Percentiles rank a stretch among this genome's conserved stretches.
These are phyloP conservation scores for Floccularia luteovirens DNA, from an alignment of 768 basidiomycete genomes.

Conservation along the genomic window DNA sequence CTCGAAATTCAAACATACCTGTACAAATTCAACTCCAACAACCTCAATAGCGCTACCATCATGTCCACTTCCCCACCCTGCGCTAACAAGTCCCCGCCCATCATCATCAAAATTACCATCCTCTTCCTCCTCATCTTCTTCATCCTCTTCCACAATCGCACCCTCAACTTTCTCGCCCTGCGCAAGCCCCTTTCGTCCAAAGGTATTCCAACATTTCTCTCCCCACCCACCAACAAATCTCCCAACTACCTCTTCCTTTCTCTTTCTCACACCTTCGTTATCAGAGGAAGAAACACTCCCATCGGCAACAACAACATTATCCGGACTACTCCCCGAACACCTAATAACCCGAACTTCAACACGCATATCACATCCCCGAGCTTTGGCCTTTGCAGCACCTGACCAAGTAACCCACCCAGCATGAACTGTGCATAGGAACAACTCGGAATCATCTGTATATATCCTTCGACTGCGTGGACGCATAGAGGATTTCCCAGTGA, in stretches of 20 bases:
- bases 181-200: slow-evolving; percentile 15
- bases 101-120: slow-evolving; percentile 39
- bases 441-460: slow-evolving; percentile 74
- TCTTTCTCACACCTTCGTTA: background rate
- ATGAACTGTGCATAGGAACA: slow-evolving; percentile 64
- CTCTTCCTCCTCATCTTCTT: slow-evolving; percentile 21
- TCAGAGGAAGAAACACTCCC: too few relatives aligned
- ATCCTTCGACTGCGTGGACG: slow-evolving; percentile 29
- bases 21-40: slow-evolving; percentile 51
- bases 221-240: slow-evolving; percentile 29
- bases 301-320: background rate
- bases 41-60: slow-evolving; percentile 75
- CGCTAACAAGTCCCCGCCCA: slow-evolving; percentile 54
- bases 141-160: slow-evolving; percentile 16
- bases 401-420: slow-evolving; percentile 50
- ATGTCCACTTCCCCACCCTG: slow-evolving; percentile 72
- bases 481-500: too few relatives aligned
- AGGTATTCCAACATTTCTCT: slow-evolving; percentile 25
- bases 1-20: slow-evolving; percentile 33
- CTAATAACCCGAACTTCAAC: slow-evolving; percentile 32
- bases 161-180: slow-evolving; percentile 11
- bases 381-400: slow-evolving; percentile 28
- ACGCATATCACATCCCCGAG: slow-evolving; percentile 28
- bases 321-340: slow-evolving; percentile 18
- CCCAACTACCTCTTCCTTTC: slow-evolving; percentile 5